Conservation (phyloP, 176 grass and related monocot species). For the Olyra latifolia region DNA sequence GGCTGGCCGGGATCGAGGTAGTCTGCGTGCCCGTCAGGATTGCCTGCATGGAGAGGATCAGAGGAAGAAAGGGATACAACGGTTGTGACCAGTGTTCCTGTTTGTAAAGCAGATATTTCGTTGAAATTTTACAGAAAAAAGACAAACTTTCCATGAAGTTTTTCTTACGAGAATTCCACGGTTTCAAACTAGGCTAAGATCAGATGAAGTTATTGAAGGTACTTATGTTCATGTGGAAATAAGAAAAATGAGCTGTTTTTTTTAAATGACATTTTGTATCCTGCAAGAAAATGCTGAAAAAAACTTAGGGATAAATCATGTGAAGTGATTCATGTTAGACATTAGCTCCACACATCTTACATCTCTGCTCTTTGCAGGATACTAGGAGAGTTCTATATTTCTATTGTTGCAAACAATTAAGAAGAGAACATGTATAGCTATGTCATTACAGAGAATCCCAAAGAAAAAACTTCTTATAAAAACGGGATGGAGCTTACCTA, state of each 20-base stretch:
- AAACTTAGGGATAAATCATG: background rate
- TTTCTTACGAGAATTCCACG: background rate
- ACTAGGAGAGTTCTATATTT: background rate
- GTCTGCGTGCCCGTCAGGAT: slow-evolving; percentile 35
- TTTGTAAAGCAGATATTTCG: background rate
- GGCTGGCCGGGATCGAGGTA: slow-evolving; percentile 30
- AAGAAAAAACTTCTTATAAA: background rate
- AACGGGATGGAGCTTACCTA: slow-evolving; percentile 51
- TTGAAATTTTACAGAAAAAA: background rate
- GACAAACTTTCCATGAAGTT: too few relatives aligned
- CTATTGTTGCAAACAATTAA: background rate
- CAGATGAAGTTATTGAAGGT: background rate
- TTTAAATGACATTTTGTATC: background rate
- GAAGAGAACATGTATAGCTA: too few relatives aligned
- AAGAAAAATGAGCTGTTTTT: background rate
- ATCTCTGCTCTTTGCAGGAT: background rate
- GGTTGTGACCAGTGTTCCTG: background rate
- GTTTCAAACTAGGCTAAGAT: background rate
- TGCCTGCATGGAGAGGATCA: slow-evolving; percentile 30
- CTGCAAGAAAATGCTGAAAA: background rate
- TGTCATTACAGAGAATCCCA: background rate
- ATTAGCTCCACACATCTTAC: too few relatives aligned
- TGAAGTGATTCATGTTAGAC: background rate
- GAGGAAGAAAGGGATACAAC: slow-evolving; percentile 1
- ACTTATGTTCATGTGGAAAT: background rate